Evolutionary conservation across 768 basidiomycete species (phyloP), one percentile per base, ranked within the genome.

Genomic region (Ramaria sp.): DNA sequence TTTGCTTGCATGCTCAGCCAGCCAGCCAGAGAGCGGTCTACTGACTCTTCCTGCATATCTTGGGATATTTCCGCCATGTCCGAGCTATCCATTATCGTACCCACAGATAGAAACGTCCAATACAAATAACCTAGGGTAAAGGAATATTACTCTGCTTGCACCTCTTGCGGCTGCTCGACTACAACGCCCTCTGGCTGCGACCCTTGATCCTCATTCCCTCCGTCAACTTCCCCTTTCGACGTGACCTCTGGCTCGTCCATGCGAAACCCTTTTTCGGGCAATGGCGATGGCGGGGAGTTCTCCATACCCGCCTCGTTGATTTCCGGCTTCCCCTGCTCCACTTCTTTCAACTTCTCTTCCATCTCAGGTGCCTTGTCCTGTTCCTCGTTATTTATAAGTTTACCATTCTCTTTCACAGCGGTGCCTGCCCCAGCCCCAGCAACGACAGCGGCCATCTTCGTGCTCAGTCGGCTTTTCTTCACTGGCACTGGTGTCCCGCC

Each of bases 401-500:
- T 20, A 2, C 45, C 45, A n/a, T 19, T 27, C 24, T 46, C 45
- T 11, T 46, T 46, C 19, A 3, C 19, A 10, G 19, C n/a, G 4
- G 45, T n/a, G 13, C 39, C 53, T n/a, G 53, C 42, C 24, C 37
- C 37, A 2, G 27, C 27, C 27, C 27, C 27, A 22, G 53, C 55
- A 10, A 57, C 46, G 17, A 39, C 46, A 3, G 55, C 55, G 1
- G 55, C 55, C 55, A 57, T 48, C 34, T 57, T 57, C 20, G 45
- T 43, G 42, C 55, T 57, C 34, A 57, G 30, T 11, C 55, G 55
- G 55, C 43, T 45, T 42, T 45, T 47, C 31, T 43, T 43, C 20
- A 20, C 41, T 10, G 51, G 31, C 20, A 42, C 46, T 5, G 56
- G 49, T 38, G 59, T 22, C 50, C 46, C 58, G 10, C 63, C 54